Evolutionary conservation across 345 rosid genomes (phyloP).

Genomic region (Rhizophora mangle): DNA sequence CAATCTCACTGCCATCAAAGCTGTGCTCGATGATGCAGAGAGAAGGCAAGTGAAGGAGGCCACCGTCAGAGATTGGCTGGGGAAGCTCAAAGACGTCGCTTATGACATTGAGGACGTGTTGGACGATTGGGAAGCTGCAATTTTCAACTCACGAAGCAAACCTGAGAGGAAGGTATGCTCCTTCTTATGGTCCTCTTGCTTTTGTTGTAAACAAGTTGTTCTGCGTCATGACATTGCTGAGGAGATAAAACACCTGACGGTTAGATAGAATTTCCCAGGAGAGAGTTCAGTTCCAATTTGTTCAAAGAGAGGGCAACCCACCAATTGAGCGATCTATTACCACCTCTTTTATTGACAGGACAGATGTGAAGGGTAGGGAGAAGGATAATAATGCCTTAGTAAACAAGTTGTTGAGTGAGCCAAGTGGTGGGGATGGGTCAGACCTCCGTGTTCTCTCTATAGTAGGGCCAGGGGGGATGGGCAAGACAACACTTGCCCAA

Average conservation of each 20-base stretch:
- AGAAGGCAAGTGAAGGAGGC: background rate
- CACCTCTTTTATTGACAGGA: background rate
- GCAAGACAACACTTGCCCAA: constrained; percentile 9
- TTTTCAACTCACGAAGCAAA: background rate
- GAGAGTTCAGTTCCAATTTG: background rate
- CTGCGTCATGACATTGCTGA: background rate
- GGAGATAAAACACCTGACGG: constrained; percentile 3
- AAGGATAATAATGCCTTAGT: background rate
- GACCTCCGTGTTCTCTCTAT: background rate
- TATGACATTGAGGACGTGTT: constrained; percentile 12
- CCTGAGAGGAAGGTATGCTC: constrained; percentile 11
- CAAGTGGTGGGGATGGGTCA: background rate
- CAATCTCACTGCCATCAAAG: constrained; percentile 8
- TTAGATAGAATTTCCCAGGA: too few relatives aligned
- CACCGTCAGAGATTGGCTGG: background rate
- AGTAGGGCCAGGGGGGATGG: constrained; percentile 12
- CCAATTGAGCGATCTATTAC: background rate
- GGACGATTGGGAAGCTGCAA: background rate
- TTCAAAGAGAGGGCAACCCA: background rate
- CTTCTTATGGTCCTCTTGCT: background rate
- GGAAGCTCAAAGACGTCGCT: background rate
- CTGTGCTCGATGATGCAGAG: constrained; percentile 11
- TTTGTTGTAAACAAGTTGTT: background rate
- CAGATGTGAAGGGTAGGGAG: constrained; percentile 3
- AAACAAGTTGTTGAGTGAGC: background rate